Percentiles rank a stretch among this genome's conserved stretches.
phyloP scores from a whole-genome alignment of 1,284 basidiomycete genomes.

The Pascua sp. region DNA sequence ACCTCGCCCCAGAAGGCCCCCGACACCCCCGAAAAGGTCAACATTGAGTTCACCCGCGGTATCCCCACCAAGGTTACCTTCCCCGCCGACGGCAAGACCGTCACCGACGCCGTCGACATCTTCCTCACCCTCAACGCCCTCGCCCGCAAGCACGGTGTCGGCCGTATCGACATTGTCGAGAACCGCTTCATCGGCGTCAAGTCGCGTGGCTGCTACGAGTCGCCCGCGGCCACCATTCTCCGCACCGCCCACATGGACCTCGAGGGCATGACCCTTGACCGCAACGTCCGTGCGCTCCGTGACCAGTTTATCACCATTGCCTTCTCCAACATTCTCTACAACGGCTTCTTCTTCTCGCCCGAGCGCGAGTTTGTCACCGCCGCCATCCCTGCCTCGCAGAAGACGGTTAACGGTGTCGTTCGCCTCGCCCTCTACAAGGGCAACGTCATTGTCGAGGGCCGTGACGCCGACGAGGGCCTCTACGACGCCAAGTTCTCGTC shows the following conservation, averaged over 20 bases:
- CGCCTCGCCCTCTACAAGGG: slow-evolving; percentile 93
- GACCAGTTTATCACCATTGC: slow-evolving; percentile 93
- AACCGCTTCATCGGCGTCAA: slow-evolving; percentile 99
- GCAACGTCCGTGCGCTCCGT: slow-evolving; percentile 89
- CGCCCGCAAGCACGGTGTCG: slow-evolving; percentile 91
- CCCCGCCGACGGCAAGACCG: slow-evolving; percentile 51
- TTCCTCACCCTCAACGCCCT: slow-evolving; percentile 90
- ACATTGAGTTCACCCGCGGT: slow-evolving; percentile 80
- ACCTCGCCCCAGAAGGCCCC: slow-evolving; percentile 80
- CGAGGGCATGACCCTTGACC: slow-evolving; percentile 94
- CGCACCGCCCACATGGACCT: slow-evolving; percentile 93
- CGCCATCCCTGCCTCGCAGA: slow-evolving; percentile 85
- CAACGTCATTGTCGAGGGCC: slow-evolving; percentile 89
- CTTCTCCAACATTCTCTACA: slow-evolving; percentile 89
- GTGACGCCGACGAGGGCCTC: slow-evolving; percentile 80
- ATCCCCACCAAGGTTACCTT: slow-evolving; percentile 76
- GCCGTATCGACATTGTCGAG: slow-evolving; percentile 97
- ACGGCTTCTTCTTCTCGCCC: slow-evolving; percentile 88
- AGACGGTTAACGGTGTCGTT: slow-evolving; percentile 92
- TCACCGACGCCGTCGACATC: slow-evolving; percentile 92
- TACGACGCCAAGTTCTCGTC: slow-evolving; percentile 97
- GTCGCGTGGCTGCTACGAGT: slow-evolving; percentile 97
- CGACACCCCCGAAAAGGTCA: slow-evolving; percentile 70
- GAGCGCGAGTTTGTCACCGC: slow-evolving; percentile 93
- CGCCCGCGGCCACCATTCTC: slow-evolving; percentile 91